Evolutionary conservation across 148 eudicot genomes (phyloP), one percentile per base, ranked within the genome.

Genomic region (Camellia japonica): DNA sequence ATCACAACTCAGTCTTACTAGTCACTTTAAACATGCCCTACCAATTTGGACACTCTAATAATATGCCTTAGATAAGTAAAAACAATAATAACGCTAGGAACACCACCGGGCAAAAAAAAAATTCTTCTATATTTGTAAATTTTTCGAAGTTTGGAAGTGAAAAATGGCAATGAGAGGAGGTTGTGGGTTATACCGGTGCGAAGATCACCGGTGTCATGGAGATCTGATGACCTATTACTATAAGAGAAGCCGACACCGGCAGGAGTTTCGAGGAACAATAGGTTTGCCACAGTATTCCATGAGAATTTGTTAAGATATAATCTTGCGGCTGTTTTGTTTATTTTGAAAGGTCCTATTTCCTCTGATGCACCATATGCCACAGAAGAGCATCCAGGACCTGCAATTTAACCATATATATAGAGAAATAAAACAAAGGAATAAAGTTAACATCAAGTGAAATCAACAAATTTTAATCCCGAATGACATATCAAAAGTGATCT

Each of bases 161-260:
- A 30, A 30, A 30, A 30, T 30, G 38, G 38, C 38, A 30, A 30
- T 30, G 38, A 30, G 38, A 14, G 16, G 12, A n/a, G 51, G 5
- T 41, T 56, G 60, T n/a, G 73, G 68, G 14, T 4, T 47, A 0
- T 88, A 95, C 99, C 94, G 8, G 99, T 93, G 49, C 98, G 91
- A 15, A 68, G 81, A 76, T 96, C 99, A 12, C 98, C 99, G 3
- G 97, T 92, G 87, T 90, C 83, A 6, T 80, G 79, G 75, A 96
- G 87, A 78, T 96, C 98, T 0, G 95, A 89, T 0, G 98, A 90
- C 14, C 80, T 76, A 85, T 96, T 96, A 68, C 81, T 84, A 78
- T 93, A 96, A 30, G 99, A 96, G 85, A 90, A 96, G 68, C 99
- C 99, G 41, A 96, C 99, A 2, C 99, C 99, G 3, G 99, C 99